phyloP scores from a whole-genome alignment of 1,139 yeast species.

The Kodamaea suecica region DNA sequence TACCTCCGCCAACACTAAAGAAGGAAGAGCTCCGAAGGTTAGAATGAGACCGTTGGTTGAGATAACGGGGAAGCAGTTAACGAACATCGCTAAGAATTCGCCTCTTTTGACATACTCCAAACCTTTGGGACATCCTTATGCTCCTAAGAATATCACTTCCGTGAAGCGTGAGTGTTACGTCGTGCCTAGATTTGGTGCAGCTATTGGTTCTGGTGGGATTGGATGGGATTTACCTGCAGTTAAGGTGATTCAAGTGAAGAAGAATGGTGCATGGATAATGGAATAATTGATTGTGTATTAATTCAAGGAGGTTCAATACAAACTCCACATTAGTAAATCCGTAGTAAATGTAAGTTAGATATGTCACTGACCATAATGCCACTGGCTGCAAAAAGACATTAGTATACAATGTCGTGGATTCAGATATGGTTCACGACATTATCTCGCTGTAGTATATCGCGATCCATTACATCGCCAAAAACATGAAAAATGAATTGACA shows the following conservation, averaged over 20 bases:
- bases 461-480: too few relatives aligned
- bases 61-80: constrained; percentile 67
- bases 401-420: too few relatives aligned
- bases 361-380: too few relatives aligned
- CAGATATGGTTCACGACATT: too few relatives aligned
- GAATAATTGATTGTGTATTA: constrained; percentile 16
- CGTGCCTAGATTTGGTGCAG: constrained; percentile 86
- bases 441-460: too few relatives aligned
- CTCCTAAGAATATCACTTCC: constrained; percentile 63
- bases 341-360: too few relatives aligned
- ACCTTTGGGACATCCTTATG: constrained; percentile 88
- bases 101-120: constrained; percentile 80
- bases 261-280: constrained; percentile 58
- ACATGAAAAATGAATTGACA: constrained; percentile 48
- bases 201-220: constrained; percentile 75
- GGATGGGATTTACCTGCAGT: constrained; percentile 93
- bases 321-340: too few relatives aligned
- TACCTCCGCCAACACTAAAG: constrained; percentile 39
- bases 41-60: constrained; percentile 79
- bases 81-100: constrained; percentile 72
- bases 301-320: too few relatives aligned
- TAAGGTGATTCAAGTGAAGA: constrained; percentile 68
- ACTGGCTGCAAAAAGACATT: too few relatives aligned
- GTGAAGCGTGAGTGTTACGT: constrained; percentile 83
- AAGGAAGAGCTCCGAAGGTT: constrained; percentile 39